Base-by-base conservation (phyloP, 345 rosid genomes). In the Salix dunnii region DNA sequence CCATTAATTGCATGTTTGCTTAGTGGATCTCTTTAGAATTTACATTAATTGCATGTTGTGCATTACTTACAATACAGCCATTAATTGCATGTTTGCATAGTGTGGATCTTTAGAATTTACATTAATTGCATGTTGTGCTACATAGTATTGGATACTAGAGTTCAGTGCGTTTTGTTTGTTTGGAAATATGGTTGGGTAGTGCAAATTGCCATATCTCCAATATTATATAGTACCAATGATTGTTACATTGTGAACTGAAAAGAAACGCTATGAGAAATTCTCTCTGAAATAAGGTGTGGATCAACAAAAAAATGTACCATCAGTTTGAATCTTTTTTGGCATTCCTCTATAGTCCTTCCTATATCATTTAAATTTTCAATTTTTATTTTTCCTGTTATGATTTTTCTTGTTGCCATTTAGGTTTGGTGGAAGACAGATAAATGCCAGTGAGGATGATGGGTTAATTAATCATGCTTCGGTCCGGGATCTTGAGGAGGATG, bases 361-460 rank as follows among this genome's bases (percentile, higher is more conserved):
- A 30, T 8, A 1, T 62, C 33, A 1, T 63, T 30, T 12, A 63
- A 14, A 28, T 31, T 63, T 27, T 31, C 18, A 28, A 28, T 14
- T 71, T 7, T 7, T n/a, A n/a, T n/a, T 23, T 7, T 27, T 12
- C 2, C 7, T 8, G 12, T 2, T 46, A 35, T 40, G 8, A 1
- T 48, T 14, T 40, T 27, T 74, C 60, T 17, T 70, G 65, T 33
- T 71, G 53, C 67, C 55, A 43, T 76, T 70, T 53, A 96, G 99
- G 99, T 96, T 92, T 75, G 98, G 92, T 13, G 95, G 95, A 73
- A 87, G 88, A 79, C 97, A 89, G 81, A 78, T 92, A 76, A 94
- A 87, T 79, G 99, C 97, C 2, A 87, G 87, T 65, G 87, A 89
- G 82, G 98, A 94, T 49, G 97, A 94, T 62, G 98, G 98, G 40